Evolutionary conservation across 192 early-diverging fungal species (phyloP).

Genomic region (Funneliformis geosporum): DNA sequence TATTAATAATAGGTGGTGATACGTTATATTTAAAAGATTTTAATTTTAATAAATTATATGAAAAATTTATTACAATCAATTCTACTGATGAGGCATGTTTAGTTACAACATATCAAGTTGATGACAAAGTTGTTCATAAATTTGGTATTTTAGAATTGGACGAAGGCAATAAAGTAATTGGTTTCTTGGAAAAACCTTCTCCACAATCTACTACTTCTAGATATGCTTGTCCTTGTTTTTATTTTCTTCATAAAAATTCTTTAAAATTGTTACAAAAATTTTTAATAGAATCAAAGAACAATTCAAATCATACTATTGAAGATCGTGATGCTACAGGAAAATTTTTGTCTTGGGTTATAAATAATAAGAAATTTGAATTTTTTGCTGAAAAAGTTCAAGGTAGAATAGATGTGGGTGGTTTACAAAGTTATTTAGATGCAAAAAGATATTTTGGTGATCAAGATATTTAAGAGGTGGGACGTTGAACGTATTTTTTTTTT

Average conservation of each 20-base stretch:
- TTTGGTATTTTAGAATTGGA: slow-evolving; percentile 50
- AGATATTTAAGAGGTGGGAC: background rate
- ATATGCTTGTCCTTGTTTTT: slow-evolving; percentile 65
- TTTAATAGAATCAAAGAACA: slow-evolving; percentile 42
- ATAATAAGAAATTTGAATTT: slow-evolving; percentile 8
- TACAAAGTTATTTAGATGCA: slow-evolving; percentile 56
- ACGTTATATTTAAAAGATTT: slow-evolving; percentile 61
- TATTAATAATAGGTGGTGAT: slow-evolving; percentile 63
- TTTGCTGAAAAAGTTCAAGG: slow-evolving; percentile 38
- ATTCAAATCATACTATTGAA: slow-evolving; percentile 31
- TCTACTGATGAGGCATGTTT: slow-evolving; percentile 36
- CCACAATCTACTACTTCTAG: slow-evolving; percentile 47
- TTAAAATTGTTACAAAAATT: slow-evolving; percentile 46
- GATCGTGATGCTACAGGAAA: slow-evolving; percentile 61
- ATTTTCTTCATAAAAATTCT: slow-evolving; percentile 41
- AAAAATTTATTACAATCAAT: slow-evolving; percentile 11
- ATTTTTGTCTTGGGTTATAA: slow-evolving; percentile 45
- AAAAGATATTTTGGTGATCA: slow-evolving; percentile 40
- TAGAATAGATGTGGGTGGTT: slow-evolving; percentile 66
- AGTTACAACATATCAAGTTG: slow-evolving; percentile 51
- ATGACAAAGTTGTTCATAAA: slow-evolving; percentile 49
- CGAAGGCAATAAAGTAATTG: slow-evolving; percentile 37
- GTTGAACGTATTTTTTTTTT: too few species aligned
- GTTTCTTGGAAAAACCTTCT: slow-evolving; percentile 59
- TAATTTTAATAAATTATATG: slow-evolving; percentile 43